phyloP scores from a whole-genome alignment of 345 rosid genomes.

The Reutealis trisperma region DNA sequence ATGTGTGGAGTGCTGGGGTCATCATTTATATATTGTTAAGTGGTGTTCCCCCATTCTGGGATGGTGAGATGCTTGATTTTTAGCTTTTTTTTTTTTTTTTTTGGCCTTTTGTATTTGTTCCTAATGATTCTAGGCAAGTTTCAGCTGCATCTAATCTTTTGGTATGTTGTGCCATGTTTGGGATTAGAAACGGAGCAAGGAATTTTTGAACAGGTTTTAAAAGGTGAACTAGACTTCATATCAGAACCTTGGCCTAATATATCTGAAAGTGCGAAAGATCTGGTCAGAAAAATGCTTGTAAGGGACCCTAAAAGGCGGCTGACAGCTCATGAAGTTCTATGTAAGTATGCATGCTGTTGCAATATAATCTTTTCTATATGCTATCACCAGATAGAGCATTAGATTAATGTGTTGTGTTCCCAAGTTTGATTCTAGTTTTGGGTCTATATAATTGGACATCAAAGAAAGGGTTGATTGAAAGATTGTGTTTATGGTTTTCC shows the following conservation, averaged over 20 bases:
- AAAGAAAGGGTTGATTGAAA: too few species aligned
- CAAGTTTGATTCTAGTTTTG: too few species aligned
- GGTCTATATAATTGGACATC: too few species aligned
- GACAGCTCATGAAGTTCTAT: conserved; percentile 85
- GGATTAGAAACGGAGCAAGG: conserved; percentile 93
- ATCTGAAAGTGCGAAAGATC: conserved; percentile 85
- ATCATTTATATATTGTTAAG: conserved; percentile 80
- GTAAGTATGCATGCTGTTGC: conserved; percentile 50
- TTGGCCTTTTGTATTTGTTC: conserved; percentile 4
- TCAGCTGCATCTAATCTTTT: conserved; percentile 21
- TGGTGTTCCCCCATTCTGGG: conserved; percentile 99
- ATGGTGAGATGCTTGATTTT: conserved; percentile 51
- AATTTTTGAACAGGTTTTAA: conserved; percentile 91
- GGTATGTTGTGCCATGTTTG: conserved; percentile 16
- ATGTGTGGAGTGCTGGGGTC: conserved; percentile 99
- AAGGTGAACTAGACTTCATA: conserved; percentile 81
- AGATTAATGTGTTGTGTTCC: neutral
- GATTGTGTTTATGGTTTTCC: too few species aligned
- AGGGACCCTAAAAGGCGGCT: conserved; percentile 81
- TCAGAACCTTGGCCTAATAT: conserved; percentile 98
- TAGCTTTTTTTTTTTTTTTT: neutral
- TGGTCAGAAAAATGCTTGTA: conserved; percentile 78
- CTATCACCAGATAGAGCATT: neutral
- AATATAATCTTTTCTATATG: neutral
- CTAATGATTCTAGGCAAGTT: conserved; percentile 16